These are phyloP conservation scores for Lactarius pseudohatsudake DNA, from an alignment of 768 basidiomycete species.

Conservation along the genomic window DNA sequence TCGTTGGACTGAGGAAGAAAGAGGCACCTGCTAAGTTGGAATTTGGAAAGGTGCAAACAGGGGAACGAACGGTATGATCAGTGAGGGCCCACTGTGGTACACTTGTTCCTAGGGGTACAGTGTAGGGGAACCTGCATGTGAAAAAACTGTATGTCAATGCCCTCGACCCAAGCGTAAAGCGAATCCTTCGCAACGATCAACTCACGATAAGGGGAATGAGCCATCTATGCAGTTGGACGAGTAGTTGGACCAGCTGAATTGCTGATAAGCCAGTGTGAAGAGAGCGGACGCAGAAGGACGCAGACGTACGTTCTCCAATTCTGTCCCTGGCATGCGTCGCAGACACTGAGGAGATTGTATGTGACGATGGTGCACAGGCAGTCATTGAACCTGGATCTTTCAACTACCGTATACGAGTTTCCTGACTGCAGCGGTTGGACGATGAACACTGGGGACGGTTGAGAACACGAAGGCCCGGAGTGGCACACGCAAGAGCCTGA, in stretches of 20 bases:
- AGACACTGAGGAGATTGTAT: constrained; percentile 24
- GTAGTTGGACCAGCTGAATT: constrained; percentile 10
- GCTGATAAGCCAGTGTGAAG: neutral
- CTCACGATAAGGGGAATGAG: constrained; percentile 12
- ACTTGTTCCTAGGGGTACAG: neutral
- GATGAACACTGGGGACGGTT: neutral
- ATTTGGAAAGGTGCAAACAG: neutral
- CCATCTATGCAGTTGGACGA: neutral
- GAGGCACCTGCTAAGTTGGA: neutral
- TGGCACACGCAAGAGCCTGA: neutral
- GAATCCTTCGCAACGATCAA: neutral
- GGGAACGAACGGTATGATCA: constrained; percentile 1
- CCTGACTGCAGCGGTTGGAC: too few relatives aligned
- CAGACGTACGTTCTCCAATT: neutral
- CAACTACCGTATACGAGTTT: neutral
- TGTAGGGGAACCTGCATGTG: constrained; percentile 5
- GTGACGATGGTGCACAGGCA: constrained; percentile 19
- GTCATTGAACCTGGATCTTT: neutral
- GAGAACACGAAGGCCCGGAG: neutral
- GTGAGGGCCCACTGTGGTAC: neutral
- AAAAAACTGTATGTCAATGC: neutral
- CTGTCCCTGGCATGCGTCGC: constrained; percentile 7
- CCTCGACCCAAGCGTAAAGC: neutral
- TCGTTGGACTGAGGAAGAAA: neutral
- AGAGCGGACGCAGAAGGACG: too few relatives aligned